Evolutionary conservation across 2,329 filamentous ascomycete genomes (phyloP), one percentile per base, ranked within the genome.

Genomic region (Exophiala aquamarina): DNA sequence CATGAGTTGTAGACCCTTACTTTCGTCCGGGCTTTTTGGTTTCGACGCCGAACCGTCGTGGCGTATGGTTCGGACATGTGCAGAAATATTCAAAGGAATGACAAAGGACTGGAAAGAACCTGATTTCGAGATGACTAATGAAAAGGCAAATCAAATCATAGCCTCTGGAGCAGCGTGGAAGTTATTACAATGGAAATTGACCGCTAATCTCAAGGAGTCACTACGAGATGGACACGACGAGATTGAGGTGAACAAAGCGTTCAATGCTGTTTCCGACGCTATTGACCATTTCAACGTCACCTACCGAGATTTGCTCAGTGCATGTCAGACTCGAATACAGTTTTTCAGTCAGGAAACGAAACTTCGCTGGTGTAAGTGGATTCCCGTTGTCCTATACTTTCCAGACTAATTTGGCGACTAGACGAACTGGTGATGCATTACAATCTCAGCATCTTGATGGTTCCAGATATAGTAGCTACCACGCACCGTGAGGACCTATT

Each of bases 11-110:
- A 61, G 66, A 4, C 62, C 70, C 0, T 45, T 70, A 1, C 61
- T 71, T 3, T 70, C 69, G 1, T 70, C 68, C 1, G 68, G 68
- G 0, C 54, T 72, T 2, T 50, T 62, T 8, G 61, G 61, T 4
- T 62, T 55, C 38, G 61, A 61, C 21, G 45, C 48, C 15, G 61
- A 64, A 41, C 42, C 59, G 15, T 54, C 57, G 3, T 64, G 62
- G 62, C 54, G 60, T 4, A 41, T 64, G 31, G 61, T 62, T 4
- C 52, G 55, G 18, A 52, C 59, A 2, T 61, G 61, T 15, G 57
- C 55, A 2, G 59, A 57, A 13, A 57, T 63, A n/a, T 63, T 64
- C 33, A 57, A 59, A 21, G 54, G 58, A 26, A 51, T 58, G 19
- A 59, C 58, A 2, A 54, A 61, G 44, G 45, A 52, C 13, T 63